phyloP scores from a whole-genome alignment of 2,329 filamentous ascomycete genomes.

The Lachnum nothofagi region DNA sequence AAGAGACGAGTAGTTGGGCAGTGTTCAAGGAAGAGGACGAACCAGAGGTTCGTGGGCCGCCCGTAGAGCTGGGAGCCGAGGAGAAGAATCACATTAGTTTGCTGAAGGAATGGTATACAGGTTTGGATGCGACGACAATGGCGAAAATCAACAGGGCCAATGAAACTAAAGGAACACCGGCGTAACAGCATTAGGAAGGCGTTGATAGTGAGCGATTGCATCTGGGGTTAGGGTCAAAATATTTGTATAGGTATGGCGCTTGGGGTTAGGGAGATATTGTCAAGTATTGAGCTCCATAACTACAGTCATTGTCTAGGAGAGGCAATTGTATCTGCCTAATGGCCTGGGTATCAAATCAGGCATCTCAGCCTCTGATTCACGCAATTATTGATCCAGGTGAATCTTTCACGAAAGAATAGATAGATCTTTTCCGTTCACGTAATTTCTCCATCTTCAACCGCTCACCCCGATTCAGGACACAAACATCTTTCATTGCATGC shows the following conservation, averaged over 20 bases:
- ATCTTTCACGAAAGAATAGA: too few species aligned
- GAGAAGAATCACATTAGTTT: slow-evolving; percentile 47
- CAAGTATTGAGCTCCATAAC: too few species aligned
- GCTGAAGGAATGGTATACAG: slow-evolving; percentile 43
- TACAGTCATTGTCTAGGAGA: too few species aligned
- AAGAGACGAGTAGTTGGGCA: slow-evolving; percentile 54
- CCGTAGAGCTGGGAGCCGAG: slow-evolving; percentile 49
- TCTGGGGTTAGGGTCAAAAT: neutral
- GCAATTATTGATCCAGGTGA: too few species aligned
- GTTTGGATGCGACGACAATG: slow-evolving; percentile 42
- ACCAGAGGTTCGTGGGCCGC: slow-evolving; percentile 53
- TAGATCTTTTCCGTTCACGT: too few species aligned
- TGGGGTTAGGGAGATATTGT: neutral
- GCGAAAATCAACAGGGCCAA: slow-evolving; percentile 48
- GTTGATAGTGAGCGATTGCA: neutral
- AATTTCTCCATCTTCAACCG: too few species aligned
- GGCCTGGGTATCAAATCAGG: too few species aligned
- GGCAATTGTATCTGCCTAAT: too few species aligned
- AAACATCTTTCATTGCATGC: too few species aligned
- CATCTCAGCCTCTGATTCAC: too few species aligned
- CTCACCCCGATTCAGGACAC: too few species aligned
- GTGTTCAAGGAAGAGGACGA: slow-evolving; percentile 47
- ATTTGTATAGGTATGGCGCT: neutral
- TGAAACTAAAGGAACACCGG: slow-evolving; percentile 19
- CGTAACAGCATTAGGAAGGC: slow-evolving; percentile 10